Evolutionary conservation across 495 filamentous ascomycete genomes (phyloP).

Genomic region (Lasiosphaeria hispida): DNA sequence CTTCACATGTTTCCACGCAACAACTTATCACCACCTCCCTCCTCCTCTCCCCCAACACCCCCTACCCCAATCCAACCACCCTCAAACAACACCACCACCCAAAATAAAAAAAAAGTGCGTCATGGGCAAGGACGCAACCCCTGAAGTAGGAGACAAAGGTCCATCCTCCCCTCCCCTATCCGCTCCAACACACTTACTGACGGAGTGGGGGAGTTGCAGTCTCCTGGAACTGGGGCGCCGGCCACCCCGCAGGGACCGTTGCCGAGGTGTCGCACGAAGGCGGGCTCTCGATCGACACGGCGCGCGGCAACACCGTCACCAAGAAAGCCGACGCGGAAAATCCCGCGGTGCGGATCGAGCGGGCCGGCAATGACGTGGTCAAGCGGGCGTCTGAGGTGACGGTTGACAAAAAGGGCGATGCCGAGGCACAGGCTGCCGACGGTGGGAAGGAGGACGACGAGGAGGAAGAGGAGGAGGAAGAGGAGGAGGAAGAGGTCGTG

Average conservation of each 20-base stretch:
- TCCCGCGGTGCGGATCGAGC: conserved; percentile 5
- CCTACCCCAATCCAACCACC: no score
- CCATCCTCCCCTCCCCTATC: no score
- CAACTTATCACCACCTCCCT: no score
- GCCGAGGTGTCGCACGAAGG: neutral
- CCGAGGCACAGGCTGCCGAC: neutral
- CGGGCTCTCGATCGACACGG: neutral
- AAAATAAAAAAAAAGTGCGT: no score
- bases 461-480: neutral
- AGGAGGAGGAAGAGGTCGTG: neutral
- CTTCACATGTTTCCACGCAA: no score
- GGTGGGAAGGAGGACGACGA: neutral
- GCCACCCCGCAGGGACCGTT: conserved; percentile 3
- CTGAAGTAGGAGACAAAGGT: no score
- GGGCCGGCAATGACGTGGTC: conserved; percentile 8
- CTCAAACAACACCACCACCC: no score
- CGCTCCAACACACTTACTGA: no score
- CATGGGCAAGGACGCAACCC: no score
- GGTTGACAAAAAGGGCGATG: neutral
- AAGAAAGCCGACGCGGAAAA: conserved; percentile 12
- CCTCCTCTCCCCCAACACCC: no score
- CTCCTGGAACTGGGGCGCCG: conserved; percentile 13
- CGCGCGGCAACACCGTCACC: conserved; percentile 5
- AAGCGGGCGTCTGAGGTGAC: conserved; percentile 3
- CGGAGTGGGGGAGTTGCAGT: conserved; percentile 1